A percentile compares a stretch with the other conserved stretches of the same genome.
These are phyloP conservation scores for Phytophthora pisi DNA, from an alignment of 352 stramenopile species.

Conservation along the genomic window DNA sequence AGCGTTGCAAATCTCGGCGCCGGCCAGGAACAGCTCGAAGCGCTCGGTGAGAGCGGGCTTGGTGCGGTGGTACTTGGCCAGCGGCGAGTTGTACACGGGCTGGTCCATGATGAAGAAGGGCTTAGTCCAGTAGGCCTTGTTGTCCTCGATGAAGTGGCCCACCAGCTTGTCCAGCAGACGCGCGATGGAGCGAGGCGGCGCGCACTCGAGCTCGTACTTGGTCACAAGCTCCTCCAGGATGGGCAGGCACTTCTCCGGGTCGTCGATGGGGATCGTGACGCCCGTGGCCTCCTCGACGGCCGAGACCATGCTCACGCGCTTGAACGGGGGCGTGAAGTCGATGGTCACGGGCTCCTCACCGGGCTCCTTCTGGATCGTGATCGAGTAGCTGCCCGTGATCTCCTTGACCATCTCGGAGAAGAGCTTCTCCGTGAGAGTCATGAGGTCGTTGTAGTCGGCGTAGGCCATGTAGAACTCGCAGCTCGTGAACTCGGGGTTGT, in stretches of 20 bases:
- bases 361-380: slow-evolving; percentile 91
- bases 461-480: slow-evolving; percentile 99
- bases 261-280: slow-evolving; percentile 72
- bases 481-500: slow-evolving; percentile 99
- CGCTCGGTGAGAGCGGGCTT: slow-evolving; percentile 95
- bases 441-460: slow-evolving; percentile 98
- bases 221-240: slow-evolving; percentile 70
- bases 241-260: slow-evolving; percentile 61
- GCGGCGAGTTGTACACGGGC: slow-evolving; percentile 96
- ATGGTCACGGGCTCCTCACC: slow-evolving; percentile 85
- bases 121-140: slow-evolving; percentile 90
- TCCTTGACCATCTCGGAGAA: slow-evolving; percentile 92
- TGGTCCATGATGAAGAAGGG: slow-evolving; percentile 99
- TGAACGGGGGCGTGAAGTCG: slow-evolving; percentile 95
- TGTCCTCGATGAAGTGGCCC: slow-evolving; percentile 89
- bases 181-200: slow-evolving; percentile 70
- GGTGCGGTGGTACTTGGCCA: slow-evolving; percentile 96
- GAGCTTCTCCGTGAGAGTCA: slow-evolving; percentile 95
- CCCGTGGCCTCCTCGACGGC: slow-evolving; percentile 76
- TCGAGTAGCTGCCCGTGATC: slow-evolving; percentile 87
- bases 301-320: slow-evolving; percentile 93
- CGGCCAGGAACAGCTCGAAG: slow-evolving; percentile 98
- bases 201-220: slow-evolving; percentile 79
- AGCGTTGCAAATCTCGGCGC: slow-evolving; percentile 97
- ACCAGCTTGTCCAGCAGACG: slow-evolving; percentile 91